Conservation (phyloP, 2,329 filamentous ascomycete genomes). For the Thielaviopsis populi region DNA sequence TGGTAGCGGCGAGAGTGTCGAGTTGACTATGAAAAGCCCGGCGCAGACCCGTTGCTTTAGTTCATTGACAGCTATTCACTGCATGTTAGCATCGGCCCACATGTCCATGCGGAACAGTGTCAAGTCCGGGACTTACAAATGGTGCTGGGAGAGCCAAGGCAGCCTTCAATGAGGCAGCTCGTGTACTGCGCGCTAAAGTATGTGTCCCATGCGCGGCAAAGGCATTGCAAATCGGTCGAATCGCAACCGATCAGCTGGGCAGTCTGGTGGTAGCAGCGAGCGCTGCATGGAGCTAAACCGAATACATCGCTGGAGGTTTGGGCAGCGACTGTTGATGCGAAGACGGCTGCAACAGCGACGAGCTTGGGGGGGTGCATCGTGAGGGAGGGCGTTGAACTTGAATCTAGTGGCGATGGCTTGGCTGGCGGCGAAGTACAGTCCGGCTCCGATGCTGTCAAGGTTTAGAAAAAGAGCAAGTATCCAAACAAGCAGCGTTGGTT, state of each 20-base stretch:
- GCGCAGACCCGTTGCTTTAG: not conserved
- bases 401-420: not conserved
- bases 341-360: not conserved
- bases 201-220: constrained; percentile 9
- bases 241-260: constrained; percentile 13
- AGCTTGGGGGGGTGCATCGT: not conserved
- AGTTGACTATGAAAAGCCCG: not conserved
- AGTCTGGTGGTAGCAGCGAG: constrained; percentile 16
- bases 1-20: not conserved
- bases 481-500: too few species aligned
- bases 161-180: constrained; percentile 18
- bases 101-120: too few species aligned
- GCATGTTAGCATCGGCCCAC: not conserved
- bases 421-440: too few species aligned
- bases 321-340: not conserved
- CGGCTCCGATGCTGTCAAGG: too few species aligned
- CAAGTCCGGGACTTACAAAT: constrained; percentile 6
- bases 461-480: too few species aligned
- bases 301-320: not conserved
- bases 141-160: constrained; percentile 2
- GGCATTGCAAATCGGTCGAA: constrained; percentile 12
- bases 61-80: not conserved
- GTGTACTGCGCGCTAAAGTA: constrained; percentile 15
- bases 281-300: constrained; percentile 15
- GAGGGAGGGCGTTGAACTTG: not conserved